These are phyloP conservation scores for Sporisorium scitamineum DNA, from an alignment of 1,284 basidiomycete species.

Conservation along the genomic window DNA sequence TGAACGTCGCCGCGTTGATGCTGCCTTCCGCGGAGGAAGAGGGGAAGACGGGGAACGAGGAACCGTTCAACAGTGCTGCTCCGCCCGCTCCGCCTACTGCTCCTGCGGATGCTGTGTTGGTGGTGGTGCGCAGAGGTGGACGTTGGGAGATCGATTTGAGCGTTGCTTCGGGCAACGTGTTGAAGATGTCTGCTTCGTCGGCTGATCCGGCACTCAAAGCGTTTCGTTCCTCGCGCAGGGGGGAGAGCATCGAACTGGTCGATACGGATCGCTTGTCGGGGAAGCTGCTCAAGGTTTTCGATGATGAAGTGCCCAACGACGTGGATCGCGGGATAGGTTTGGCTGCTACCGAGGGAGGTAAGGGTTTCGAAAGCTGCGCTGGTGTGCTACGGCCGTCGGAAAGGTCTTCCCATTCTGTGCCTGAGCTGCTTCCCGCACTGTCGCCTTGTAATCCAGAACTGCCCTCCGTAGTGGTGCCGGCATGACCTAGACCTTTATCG, in stretches of 20 bases:
- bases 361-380: not conserved
- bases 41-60: constrained; percentile 19
- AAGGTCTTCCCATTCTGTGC: constrained; percentile 43
- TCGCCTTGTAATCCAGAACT: not conserved
- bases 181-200: constrained; percentile 33
- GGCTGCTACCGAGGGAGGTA: constrained; percentile 9
- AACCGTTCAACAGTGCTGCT: constrained; percentile 15
- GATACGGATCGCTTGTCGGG: constrained; percentile 18
- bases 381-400: constrained; percentile 35
- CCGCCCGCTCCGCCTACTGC: not conserved
- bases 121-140: constrained; percentile 19
- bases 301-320: constrained; percentile 5
- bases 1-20: constrained; percentile 10
- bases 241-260: constrained; percentile 9
- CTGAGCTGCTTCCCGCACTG: constrained; percentile 25
- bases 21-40: constrained; percentile 1
- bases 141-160: not conserved
- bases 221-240: constrained; percentile 17
- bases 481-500: constrained; percentile 73
- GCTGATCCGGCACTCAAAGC: not conserved
- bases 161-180: constrained; percentile 8
- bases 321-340: constrained; percentile 19
- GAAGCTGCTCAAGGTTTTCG: not conserved
- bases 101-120: constrained; percentile 27
- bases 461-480: not conserved